A percentile compares a stretch with the other conserved stretches of the same genome.
Evolutionary conservation across 1,139 yeast genomes (phyloP).

Genomic region (Candida frijolesensis): DNA sequence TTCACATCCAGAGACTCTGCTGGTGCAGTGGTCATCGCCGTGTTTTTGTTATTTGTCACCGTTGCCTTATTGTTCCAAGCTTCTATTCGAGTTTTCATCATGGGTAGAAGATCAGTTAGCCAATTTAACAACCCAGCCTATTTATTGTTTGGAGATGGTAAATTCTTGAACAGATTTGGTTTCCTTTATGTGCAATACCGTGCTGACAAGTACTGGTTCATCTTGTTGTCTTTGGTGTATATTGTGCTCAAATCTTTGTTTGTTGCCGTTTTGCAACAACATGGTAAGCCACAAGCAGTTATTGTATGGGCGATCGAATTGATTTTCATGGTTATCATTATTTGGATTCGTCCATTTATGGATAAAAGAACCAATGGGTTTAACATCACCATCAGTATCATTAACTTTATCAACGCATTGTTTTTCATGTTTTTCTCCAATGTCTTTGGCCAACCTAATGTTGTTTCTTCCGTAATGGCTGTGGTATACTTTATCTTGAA

Average conservation of each 20-base stretch:
- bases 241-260: slow-evolving; percentile 75
- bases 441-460: slow-evolving; percentile 79
- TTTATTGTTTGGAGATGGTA: slow-evolving; percentile 80
- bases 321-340: slow-evolving; percentile 60
- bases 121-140: slow-evolving; percentile 92
- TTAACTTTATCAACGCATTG: slow-evolving; percentile 78
- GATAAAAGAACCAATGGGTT: slow-evolving; percentile 91
- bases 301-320: slow-evolving; percentile 77
- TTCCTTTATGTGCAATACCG: slow-evolving; percentile 89
- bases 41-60: slow-evolving; percentile 60
- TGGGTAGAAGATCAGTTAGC: slow-evolving; percentile 71
- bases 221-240: slow-evolving; percentile 64
- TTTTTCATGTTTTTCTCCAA: slow-evolving; percentile 89
- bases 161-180: slow-evolving; percentile 84
- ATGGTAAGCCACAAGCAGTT: slow-evolving; percentile 81
- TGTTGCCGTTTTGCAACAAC: slow-evolving; percentile 80
- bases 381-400: slow-evolving; percentile 81
- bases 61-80: slow-evolving; percentile 71
- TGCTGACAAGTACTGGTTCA: slow-evolving; percentile 86
- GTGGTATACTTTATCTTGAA: slow-evolving; percentile 88
- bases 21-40: slow-evolving; percentile 80
- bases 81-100: slow-evolving; percentile 63
- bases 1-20: slow-evolving; percentile 80
- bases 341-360: slow-evolving; percentile 84
- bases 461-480: slow-evolving; percentile 90